Base-by-base conservation (phyloP, 2,329 filamentous ascomycete genomes). In the Zopfia rhizophila region DNA sequence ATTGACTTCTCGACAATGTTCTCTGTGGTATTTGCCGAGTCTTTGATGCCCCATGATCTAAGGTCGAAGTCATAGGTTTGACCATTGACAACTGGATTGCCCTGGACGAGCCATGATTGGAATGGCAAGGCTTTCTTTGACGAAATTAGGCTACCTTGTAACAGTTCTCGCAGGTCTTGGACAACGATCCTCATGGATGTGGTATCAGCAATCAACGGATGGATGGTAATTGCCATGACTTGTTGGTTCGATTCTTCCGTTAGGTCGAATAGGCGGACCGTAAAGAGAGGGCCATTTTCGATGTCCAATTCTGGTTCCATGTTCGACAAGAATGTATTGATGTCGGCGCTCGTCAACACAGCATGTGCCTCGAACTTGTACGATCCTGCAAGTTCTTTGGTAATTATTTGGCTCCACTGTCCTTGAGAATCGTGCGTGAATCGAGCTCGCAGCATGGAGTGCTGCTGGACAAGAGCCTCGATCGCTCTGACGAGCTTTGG, bases 401-500 rank as follows among this genome's bases (percentile, higher is more conserved):
- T 48, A 23, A 58, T 48, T 11, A 16, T 14, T 30, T 57, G 54
- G 12, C 7, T 37, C 54, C 48, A 53, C 11, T 43, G 27, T 8
- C 36, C 44, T 4, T 38, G 6, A 19, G 14, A 23, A 22, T 48
- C 35, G 17, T 24, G 48, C 7, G 23, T 12, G 22, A 58, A 56
- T 12, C 55, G 45, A 5, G 57, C 53, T 2, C 57, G 53, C 19
- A 60, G 53, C 55, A 60, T 56, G 8, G 55, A 35, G 36, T 60
- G 57, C 11, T 53, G 40, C 18, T 51, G 38, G 6, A 60, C 30
- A 6, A 54, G 24, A 8, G 38, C 30, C 8, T 50, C 24, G 5
- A 62, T 8, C 45, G 36, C 5, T 40, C 48, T 6, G 68, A 55
- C 0, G 30, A 56, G 25, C 69, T 74, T 36, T 2, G 31, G 25